Evolutionary conservation across 331 rosid species (phyloP), one percentile per base, ranked within the genome.

Genomic region (Dryas integrifolia): DNA sequence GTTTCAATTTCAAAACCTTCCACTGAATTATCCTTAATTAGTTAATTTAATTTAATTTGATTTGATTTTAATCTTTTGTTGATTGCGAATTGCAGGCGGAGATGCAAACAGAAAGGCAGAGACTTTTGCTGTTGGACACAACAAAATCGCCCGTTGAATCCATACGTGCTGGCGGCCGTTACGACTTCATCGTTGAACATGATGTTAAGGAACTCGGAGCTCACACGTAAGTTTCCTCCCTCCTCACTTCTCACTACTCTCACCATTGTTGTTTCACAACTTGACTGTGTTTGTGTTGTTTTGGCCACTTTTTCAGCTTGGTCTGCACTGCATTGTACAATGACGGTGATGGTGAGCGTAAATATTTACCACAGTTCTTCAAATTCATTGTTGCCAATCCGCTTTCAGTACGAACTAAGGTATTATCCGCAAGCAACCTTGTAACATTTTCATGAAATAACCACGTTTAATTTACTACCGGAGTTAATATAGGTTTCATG

Each of bases 191-290:
- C 41, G 99, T 95, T 7, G 99, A 95, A 59, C 97, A 95, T 65
- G 99, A 95, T 64, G 99, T 95, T 72, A 95, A 92, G 83, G 97
- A 95, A 76, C 97, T 95, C 39, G 99, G 99, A 74, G 88, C 97
- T 80, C 97, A 95, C 85, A 95, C 97, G 99, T 95, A 79, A 77
- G 86, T 75, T n/a, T 70, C 13, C 24, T 41, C 68, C 13, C 2
- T 13, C 6, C 51, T 10, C 35, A 2, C 56, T 26, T 26, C 30
- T 44, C 5, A 3, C 21, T 13, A 21, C 4, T 15, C 12, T 71
- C 38, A 6, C 5, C 55, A 44, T 63, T 52, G 48, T 4, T 69
- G 67, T 8, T 74, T 24, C 10, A 26, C 3, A 15, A 7, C 59
- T 13, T 18, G 0, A 14, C 6, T 49, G 10, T 51, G 13, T 71